phyloP scores from a whole-genome alignment of 2,329 filamentous ascomycete genomes.

The Trichoderma hamatum region DNA sequence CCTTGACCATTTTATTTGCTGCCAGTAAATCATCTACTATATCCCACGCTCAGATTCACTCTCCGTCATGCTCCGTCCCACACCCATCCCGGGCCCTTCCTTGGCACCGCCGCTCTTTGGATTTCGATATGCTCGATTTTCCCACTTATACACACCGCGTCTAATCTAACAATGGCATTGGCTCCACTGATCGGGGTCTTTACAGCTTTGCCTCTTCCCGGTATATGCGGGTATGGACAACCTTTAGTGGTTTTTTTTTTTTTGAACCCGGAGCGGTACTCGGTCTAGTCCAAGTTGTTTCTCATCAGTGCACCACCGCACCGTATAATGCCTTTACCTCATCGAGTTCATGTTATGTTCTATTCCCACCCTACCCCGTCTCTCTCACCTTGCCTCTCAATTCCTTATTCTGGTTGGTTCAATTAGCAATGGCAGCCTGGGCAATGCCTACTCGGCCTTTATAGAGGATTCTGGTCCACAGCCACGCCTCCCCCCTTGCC shows the following conservation, averaged over 20 bases:
- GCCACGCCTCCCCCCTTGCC: conserved; percentile 31
- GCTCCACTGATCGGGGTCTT: conserved; percentile 22
- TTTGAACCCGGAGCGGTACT: conserved; percentile 2
- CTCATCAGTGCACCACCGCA: conserved; percentile 27
- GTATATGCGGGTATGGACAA: conserved; percentile 22
- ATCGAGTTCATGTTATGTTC: conserved; percentile 26
- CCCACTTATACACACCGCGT: conserved; percentile 23
- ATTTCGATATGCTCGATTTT: conserved; percentile 1
- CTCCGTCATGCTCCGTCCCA: conserved; percentile 25
- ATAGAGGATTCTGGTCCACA: conserved; percentile 30
- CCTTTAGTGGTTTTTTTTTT: conserved; percentile 18
- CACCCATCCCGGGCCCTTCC: conserved; percentile 10
- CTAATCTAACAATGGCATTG: conserved; percentile 23
- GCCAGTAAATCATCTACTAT: conserved; percentile 9
- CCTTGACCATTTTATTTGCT: conserved; percentile 28
- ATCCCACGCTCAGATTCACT: conserved; percentile 20
- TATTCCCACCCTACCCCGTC: conserved; percentile 33
- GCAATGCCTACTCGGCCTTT: conserved; percentile 8
- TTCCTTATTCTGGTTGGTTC: conserved; percentile 28
- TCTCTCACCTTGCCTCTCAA: conserved; percentile 20
- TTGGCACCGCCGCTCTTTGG: conserved; percentile 3
- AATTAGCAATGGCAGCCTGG: conserved; percentile 17
- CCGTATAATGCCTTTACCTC: conserved; percentile 26
- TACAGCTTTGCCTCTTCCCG: conserved; percentile 17
- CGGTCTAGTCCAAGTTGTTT: conserved; percentile 9